phyloP scores from a whole-genome alignment of 768 basidiomycete genomes.

The Amanita rubescens region DNA sequence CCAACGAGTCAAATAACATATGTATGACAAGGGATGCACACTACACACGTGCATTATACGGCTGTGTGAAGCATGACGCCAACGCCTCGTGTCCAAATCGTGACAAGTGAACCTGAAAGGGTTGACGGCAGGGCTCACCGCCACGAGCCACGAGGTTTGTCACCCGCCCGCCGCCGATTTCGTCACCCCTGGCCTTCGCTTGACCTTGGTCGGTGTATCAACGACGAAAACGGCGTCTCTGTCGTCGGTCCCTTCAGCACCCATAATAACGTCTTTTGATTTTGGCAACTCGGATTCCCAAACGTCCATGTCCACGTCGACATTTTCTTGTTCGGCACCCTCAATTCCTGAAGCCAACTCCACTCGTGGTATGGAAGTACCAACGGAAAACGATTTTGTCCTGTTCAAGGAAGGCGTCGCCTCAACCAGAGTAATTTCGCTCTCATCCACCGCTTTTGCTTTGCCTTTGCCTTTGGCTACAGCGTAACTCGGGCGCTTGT shows the following conservation, averaged over 20 bases:
- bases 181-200: background rate
- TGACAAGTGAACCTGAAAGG: no score
- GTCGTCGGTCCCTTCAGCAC: background rate
- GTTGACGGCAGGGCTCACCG: background rate
- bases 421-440: background rate
- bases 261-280: background rate
- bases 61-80: no score
- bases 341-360: background rate
- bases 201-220: slow-evolving; percentile 5
- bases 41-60: no score
- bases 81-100: no score
- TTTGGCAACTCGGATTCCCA: slow-evolving; percentile 4
- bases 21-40: no score
- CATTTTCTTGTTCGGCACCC: background rate
- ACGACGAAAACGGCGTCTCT: background rate
- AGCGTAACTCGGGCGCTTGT: background rate
- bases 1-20: no score
- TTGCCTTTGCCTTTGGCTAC: background rate
- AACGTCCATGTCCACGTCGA: background rate
- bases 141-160: no score
- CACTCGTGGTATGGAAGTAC: background rate
- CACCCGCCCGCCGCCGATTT: background rate
- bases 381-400: background rate
- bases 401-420: slow-evolving; percentile 3
- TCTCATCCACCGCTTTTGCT: background rate